Base-by-base conservation (phyloP, 805 yeast genomes). In the Pichia nakasei region DNA sequence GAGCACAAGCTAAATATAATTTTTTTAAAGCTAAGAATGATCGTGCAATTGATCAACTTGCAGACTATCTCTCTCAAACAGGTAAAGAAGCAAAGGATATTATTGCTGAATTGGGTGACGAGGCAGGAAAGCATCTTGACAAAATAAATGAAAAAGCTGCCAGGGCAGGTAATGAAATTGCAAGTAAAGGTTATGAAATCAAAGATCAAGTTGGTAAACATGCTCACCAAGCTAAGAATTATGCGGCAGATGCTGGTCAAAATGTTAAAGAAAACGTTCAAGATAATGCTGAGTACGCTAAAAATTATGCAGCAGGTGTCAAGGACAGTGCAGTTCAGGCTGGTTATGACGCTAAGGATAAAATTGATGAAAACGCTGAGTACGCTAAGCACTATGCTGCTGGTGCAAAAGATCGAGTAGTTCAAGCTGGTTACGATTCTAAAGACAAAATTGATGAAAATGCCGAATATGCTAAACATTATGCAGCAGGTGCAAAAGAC, bases 1-100 rank as follows among this genome's bases (percentile, higher is more conserved):
- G 46, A 18, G 61, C 64, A 6, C 44, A 51, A 38, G 47, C 46
- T 32, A 51, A 51, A 34, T 58, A 53, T 35, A 52, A 56, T 2
- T 48, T 48, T 5, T 41, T 52, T 1, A 40, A 48, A 31, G 26
- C 43, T 1, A 54, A 50, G 45, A 49, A 47, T 37, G 48, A 50
- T 9, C 49, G 52, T 27, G 59, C 61, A 9, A 42, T 49, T n/a
- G 35, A 37, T 17, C 44, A 49, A 21, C 34, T 56, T 21, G 42
- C 44, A 24, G 21, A 33, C 2, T 44, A 47, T 37, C 9, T 52
- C 13, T 41, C 47, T 13, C 35, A 44, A 18, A 19, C 22, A 9
- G 38, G 26, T 9, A 37, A 41, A 18, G 34, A 38, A 18, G 42
- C 40, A 5, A 34, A 29, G 15, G 35, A 42, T 13, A 18, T 17